Evolutionary conservation across 75 land plant genomes (phyloP), one percentile per base, ranked within the genome.

Genomic region (Isoetes taiwanensis): DNA sequence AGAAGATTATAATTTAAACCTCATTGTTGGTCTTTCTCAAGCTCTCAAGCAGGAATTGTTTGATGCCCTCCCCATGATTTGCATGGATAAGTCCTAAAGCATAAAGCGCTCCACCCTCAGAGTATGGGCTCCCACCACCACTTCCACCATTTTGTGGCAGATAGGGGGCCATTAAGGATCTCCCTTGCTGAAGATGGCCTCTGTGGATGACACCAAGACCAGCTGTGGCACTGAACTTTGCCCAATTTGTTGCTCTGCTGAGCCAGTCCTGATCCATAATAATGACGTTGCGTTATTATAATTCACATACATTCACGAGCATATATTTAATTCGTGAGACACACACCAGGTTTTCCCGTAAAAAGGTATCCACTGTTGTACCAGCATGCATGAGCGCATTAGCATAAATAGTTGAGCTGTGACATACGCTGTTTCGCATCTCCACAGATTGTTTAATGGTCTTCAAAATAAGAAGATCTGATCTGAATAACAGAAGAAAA

Each of bases 221-320:
- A 56, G 98, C 98, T 5, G 98, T 93, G 4, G 98, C 98, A 70
- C 98, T 93, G 26, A 93, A 93, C 57, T 93, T 93, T 16, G 96
- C 98, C 98, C 98, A 93, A 50, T 93, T 93, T 6, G 98, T 84
- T 8, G 98, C 98, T 46, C 96, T 67, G 50, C 88, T 93, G 32
- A 93, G 69, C 98, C 98, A 93, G 56, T 93, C 98, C 98, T 87
- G 69, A n/a, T n/a, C n/a, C n/a, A n/a, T n/a, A n/a, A n/a, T n/a
- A n/a, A n/a, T n/a, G n/a, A n/a, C n/a, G n/a, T n/a, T n/a, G n/a
- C n/a, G n/a, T n/a, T n/a, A n/a, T n/a, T n/a, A n/a, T n/a, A n/a
- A n/a, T n/a, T n/a, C n/a, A n/a, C n/a, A n/a, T n/a, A n/a, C n/a
- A n/a, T n/a, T n/a, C n/a, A n/a, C n/a, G n/a, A n/a, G n/a, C n/a